phyloP scores from a whole-genome alignment of 495 filamentous ascomycete genomes.

The Aspergillus mulundensis region DNA sequence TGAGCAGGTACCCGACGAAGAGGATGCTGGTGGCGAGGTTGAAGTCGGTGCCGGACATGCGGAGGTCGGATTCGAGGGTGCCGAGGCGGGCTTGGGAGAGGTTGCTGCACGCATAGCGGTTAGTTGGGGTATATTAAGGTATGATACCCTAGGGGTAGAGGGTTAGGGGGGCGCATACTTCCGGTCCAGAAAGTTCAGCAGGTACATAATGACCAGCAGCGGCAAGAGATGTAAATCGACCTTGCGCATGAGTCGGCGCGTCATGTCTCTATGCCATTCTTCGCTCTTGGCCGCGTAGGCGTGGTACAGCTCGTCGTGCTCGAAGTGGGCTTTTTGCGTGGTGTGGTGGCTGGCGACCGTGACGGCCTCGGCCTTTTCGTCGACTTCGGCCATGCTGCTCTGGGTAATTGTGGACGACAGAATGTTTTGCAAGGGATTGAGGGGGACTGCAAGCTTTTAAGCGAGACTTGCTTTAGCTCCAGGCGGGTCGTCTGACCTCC shows the following conservation, averaged over 20 bases:
- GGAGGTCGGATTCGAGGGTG: conserved; percentile 43
- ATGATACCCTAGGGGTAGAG: no score
- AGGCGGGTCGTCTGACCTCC: no score
- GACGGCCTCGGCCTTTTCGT: conserved; percentile 2
- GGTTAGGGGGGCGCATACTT: conserved; percentile 25
- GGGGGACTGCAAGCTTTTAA: neutral
- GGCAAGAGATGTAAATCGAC: conserved; percentile 60
- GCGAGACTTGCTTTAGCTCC: neutral
- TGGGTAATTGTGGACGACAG: neutral
- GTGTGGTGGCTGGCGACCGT: neutral
- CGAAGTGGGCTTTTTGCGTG: conserved; percentile 3
- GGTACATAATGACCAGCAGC: conserved; percentile 65
- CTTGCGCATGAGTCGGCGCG: conserved; percentile 47
- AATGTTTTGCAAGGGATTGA: neutral
- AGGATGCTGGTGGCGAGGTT: conserved; percentile 62
- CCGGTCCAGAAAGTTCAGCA: conserved; percentile 77
- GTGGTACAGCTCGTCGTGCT: conserved; percentile 31
- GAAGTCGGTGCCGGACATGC: conserved; percentile 46
- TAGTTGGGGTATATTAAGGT: no score
- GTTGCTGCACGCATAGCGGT: conserved; percentile 17
- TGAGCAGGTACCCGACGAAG: conserved; percentile 61
- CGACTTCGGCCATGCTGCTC: conserved; percentile 3
- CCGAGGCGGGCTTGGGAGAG: conserved; percentile 38
- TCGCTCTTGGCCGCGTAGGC: conserved; percentile 27
- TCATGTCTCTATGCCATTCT: conserved; percentile 36